These are phyloP conservation scores for Polygonum aviculare DNA, from an alignment of 148 eudicot genomes.

Conservation along the genomic window DNA sequence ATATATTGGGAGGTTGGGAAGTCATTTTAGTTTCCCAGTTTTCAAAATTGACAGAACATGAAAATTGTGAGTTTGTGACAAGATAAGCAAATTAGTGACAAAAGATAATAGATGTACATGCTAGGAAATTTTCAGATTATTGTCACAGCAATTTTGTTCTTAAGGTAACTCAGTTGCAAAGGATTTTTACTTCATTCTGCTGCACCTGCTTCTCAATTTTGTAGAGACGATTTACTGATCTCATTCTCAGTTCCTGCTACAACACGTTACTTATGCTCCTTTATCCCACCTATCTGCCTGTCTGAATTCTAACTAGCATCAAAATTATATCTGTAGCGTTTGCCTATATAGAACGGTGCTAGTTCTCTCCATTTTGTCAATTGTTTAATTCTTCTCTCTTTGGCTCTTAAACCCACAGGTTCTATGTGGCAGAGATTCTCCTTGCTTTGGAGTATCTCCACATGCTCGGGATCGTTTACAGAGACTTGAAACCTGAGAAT, in stretches of 20 bases:
- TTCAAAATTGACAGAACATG: too few relatives aligned
- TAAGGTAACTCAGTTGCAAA: too few relatives aligned
- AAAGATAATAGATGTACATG: too few relatives aligned
- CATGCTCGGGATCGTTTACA: conserved; percentile 94
- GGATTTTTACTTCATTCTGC: neutral
- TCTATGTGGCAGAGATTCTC: conserved; percentile 92
- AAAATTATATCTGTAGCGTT: neutral
- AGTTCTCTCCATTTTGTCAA: neutral
- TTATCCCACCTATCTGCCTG: neutral
- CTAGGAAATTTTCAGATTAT: too few relatives aligned
- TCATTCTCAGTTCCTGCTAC: neutral
- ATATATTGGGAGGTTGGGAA: too few relatives aligned
- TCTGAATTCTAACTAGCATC: neutral
- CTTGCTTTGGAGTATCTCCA: conserved; percentile 88
- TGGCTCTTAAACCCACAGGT: conserved; percentile 34
- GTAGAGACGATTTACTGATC: too few relatives aligned
- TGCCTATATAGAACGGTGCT: neutral
- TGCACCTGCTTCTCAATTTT: neutral
- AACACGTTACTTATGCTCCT: neutral
- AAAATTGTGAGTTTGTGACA: too few relatives aligned
- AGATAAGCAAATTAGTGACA: too few relatives aligned
- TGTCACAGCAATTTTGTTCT: too few relatives aligned
- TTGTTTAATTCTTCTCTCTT: neutral
- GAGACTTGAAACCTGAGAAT: conserved; percentile 93
- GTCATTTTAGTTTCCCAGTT: neutral